Conservation (phyloP, 441 rosid genomes). For the Eutrema salsugineum region DNA sequence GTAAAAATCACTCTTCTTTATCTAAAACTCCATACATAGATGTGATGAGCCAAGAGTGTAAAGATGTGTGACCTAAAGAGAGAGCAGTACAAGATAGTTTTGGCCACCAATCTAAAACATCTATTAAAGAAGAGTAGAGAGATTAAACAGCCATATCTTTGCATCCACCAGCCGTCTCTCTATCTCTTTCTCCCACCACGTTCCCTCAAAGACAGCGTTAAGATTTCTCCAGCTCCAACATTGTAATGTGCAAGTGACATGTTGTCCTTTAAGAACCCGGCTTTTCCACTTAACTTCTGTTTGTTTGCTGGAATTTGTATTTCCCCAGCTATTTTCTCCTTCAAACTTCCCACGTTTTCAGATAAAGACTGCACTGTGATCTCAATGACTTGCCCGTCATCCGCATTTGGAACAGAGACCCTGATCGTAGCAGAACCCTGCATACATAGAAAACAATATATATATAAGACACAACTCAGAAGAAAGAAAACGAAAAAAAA, state of each 20-base stretch:
- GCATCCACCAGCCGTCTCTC: slow-evolving; percentile 22
- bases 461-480: background rate
- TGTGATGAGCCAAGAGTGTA: background rate
- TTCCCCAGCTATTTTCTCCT: slow-evolving; percentile 97
- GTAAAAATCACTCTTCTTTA: slow-evolving; percentile 20
- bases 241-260: slow-evolving; percentile 93
- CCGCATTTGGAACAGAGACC: slow-evolving; percentile 70
- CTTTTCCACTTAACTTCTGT: slow-evolving; percentile 96
- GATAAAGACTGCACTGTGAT: slow-evolving; percentile 74
- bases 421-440: slow-evolving; percentile 78
- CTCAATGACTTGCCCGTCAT: slow-evolving; percentile 81
- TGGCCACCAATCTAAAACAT: slow-evolving; percentile 12
- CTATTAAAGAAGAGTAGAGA: slow-evolving; percentile 12
- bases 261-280: slow-evolving; percentile 96
- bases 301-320: slow-evolving; percentile 93
- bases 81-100: slow-evolving; percentile 17
- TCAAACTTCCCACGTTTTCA: slow-evolving; percentile 86
- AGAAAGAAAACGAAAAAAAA: background rate
- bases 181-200: slow-evolving; percentile 98
- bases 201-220: slow-evolving; percentile 78
- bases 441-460: background rate
- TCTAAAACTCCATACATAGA: slow-evolving; percentile 1
- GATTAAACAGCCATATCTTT: slow-evolving; percentile 17
- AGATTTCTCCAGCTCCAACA: slow-evolving; percentile 64
- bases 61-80: background rate